These are phyloP conservation scores for Colletotrichum sp. DNA, from an alignment of 2,329 filamentous ascomycete species.

Conservation along the genomic window DNA sequence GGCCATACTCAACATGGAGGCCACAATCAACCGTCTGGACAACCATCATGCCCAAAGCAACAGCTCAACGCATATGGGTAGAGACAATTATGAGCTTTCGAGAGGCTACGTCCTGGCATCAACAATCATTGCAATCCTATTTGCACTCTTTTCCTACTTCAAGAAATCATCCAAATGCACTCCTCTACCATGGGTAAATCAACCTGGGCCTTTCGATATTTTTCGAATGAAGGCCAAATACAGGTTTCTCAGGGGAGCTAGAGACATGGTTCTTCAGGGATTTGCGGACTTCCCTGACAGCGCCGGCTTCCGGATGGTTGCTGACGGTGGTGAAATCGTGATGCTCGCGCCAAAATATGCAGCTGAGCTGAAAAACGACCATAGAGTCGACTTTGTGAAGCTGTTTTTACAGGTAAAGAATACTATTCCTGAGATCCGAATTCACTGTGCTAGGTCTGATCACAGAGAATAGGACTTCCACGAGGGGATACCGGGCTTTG, in stretches of 20 bases:
- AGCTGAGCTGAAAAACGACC: background rate
- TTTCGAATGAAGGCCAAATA: background rate
- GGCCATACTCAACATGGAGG: background rate
- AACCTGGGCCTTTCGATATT: background rate
- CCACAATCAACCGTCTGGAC: background rate
- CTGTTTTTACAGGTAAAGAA: background rate
- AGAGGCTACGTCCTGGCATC: background rate
- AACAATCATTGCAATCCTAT: background rate
- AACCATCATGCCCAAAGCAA: background rate
- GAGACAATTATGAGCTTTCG: background rate
- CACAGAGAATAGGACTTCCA: background rate
- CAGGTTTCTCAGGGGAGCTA: background rate
- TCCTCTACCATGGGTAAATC: background rate
- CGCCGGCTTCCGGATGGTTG: background rate
- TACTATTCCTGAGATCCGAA: background rate
- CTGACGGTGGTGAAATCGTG: background rate
- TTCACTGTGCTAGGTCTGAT: background rate
- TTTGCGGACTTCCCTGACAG: background rate
- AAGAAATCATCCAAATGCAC: background rate
- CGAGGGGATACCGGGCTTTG: background rate
- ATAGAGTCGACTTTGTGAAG: background rate
- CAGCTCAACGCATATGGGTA: background rate
- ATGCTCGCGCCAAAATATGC: slow-evolving; percentile 1
- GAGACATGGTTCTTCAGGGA: background rate
- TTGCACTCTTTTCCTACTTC: background rate